phyloP scores from a whole-genome alignment of 2,329 filamentous ascomycete species.

The Epicoccum nigrum region DNA sequence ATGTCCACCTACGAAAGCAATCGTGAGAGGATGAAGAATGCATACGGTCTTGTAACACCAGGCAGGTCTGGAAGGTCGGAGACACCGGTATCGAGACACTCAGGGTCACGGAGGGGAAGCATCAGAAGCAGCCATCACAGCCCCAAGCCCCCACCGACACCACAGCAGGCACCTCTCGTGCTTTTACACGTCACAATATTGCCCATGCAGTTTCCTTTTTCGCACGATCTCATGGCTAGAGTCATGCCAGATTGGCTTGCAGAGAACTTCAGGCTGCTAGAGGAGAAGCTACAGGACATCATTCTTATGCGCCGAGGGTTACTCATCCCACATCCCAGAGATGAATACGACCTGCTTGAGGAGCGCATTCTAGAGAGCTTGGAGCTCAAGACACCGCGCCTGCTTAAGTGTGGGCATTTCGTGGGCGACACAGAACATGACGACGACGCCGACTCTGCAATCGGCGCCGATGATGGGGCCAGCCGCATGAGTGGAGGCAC shows the following conservation, averaged over 20 bases:
- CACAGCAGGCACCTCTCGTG: conserved; percentile 69
- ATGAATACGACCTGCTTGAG: conserved; percentile 80
- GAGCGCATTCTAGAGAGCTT: conserved; percentile 77
- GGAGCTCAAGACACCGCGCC: conserved; percentile 71
- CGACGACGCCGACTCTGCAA: conserved; percentile 37
- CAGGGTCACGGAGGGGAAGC: conserved; percentile 37
- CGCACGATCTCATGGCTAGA: conserved; percentile 55
- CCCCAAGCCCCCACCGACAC: conserved; percentile 36
- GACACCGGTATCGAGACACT: conserved; percentile 36
- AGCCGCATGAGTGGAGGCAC: conserved; percentile 46
- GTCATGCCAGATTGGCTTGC: conserved; percentile 58
- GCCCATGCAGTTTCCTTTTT: conserved; percentile 70
- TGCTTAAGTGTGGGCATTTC: conserved; percentile 79
- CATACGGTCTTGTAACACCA: conserved; percentile 43
- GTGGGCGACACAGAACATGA: conserved; percentile 55
- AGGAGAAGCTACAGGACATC: conserved; percentile 74
- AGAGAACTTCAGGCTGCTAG: conserved; percentile 70
- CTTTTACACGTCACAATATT: conserved; percentile 79
- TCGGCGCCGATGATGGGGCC: conserved; percentile 45
- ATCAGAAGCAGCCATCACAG: conserved; percentile 36
- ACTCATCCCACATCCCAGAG: conserved; percentile 76
- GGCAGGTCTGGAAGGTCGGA: conserved; percentile 41
- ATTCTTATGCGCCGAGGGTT: conserved; percentile 73
- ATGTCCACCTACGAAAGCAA: conserved; percentile 37
- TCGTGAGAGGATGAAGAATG: conserved; percentile 38